phyloP scores from a whole-genome alignment of 148 eudicot species.

The Vaccinium vitisidaea region DNA sequence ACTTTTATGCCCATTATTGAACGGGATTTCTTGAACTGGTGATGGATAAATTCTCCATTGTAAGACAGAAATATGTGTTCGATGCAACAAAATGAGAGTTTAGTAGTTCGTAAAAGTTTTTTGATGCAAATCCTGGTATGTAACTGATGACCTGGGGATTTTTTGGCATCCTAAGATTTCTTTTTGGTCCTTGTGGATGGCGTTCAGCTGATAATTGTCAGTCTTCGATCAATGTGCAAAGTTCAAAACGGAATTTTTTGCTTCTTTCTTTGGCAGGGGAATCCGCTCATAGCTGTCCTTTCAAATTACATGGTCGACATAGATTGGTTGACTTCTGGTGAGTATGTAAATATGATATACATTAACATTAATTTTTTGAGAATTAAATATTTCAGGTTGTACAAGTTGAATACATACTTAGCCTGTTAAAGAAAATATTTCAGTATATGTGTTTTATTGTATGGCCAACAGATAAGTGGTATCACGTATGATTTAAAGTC shows the following conservation, averaged over 20 bases:
- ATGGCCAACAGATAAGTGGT: not conserved
- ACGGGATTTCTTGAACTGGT: not conserved
- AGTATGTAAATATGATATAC: constrained; percentile 19
- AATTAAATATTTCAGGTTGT: not conserved
- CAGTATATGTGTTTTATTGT: not conserved
- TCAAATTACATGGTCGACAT: constrained; percentile 97
- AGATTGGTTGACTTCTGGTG: constrained; percentile 92
- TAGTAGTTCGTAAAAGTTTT: not conserved
- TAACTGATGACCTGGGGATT: not conserved
- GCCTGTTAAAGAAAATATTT: not conserved
- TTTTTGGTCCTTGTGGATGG: not conserved
- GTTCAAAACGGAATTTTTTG: not conserved
- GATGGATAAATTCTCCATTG: not conserved
- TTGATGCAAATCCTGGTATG: not conserved
- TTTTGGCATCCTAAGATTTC: not conserved
- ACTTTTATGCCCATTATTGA: not conserved
- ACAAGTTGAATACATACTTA: not conserved
- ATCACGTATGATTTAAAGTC: not conserved
- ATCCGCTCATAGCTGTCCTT: constrained; percentile 72
- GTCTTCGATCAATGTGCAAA: not conserved
- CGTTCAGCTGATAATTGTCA: not conserved
- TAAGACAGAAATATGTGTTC: not conserved
- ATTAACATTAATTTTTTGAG: not conserved
- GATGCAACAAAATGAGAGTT: not conserved
- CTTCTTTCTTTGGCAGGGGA: constrained; percentile 52